Percentiles rank a stretch among this genome's conserved stretches.
Conservation (phyloP, 2,329 filamentous ascomycete genomes). For the Aspergillus hiratsukae region DNA sequence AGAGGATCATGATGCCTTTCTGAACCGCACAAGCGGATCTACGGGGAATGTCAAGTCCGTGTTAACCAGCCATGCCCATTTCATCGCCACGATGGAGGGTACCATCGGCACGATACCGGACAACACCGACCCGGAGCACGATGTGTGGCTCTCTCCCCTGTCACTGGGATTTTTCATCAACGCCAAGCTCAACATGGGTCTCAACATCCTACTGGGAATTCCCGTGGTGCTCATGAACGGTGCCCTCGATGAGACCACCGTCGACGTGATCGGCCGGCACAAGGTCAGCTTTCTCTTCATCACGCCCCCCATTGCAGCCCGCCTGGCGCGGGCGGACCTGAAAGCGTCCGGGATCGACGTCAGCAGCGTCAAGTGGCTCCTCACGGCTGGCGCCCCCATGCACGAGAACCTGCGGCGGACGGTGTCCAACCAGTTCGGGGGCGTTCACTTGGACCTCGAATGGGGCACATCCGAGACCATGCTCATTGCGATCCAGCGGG, state of each 20-base stretch:
- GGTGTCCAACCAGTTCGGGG: slow-evolving; percentile 15
- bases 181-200: slow-evolving; percentile 21
- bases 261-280: slow-evolving; percentile 17
- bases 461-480: slow-evolving; percentile 23
- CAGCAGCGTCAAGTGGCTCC: slow-evolving; percentile 22
- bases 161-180: slow-evolving; percentile 26
- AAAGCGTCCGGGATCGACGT: slow-evolving; percentile 2
- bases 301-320: slow-evolving; percentile 19
- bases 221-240: slow-evolving; percentile 20
- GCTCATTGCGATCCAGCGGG: slow-evolving; percentile 21
- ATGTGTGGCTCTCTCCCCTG: slow-evolving; percentile 21
- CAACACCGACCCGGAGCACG: slow-evolving; percentile 17
- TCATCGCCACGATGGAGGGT: slow-evolving; percentile 17
- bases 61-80: slow-evolving; percentile 18
- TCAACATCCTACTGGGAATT: slow-evolving; percentile 25
- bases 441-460: slow-evolving; percentile 17
- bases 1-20: slow-evolving; percentile 14
- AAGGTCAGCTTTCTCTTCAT: slow-evolving; percentile 21
- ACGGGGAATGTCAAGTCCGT: slow-evolving; percentile 18
- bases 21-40: slow-evolving; percentile 20
- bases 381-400: slow-evolving; percentile 22
- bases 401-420: slow-evolving; percentile 16
- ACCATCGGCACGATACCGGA: slow-evolving; percentile 18
- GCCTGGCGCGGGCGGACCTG: slow-evolving; percentile 16
- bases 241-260: slow-evolving; percentile 13